Base-by-base conservation (phyloP, 139 green algal genomes). In the Microglena sp. region DNA sequence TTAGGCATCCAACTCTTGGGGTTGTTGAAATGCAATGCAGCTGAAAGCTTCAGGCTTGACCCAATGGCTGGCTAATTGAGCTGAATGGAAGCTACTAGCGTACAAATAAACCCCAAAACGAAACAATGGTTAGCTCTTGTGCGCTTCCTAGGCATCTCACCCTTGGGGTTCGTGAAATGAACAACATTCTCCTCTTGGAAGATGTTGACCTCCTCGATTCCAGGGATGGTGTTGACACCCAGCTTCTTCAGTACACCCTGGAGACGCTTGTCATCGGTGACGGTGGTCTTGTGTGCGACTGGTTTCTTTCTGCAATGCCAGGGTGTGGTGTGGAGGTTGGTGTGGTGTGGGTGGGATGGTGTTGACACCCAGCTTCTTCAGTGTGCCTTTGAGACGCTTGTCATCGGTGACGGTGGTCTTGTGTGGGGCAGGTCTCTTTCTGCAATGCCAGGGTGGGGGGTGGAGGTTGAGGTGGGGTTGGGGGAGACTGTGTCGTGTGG, bases 251-350 rank as follows among this genome's bases (percentile, higher is more conserved):
- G 83, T 1, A 89, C 96, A 82, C 78, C 91, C 72, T 99, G 92
- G 43, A 99, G 78, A 50, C 87, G 78, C 84, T 98, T 99, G 80
- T 99, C 94, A 73, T 98, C 93, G 33, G 89, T 96, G 34, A 82
- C 81, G 3, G 84, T 90, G 5, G 91, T 91, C 80, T 98, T 98
- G 86, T 98, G 94, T 55, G 95, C 86, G 2, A 88, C 89, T 81
- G 99, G 98, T 78, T 98, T 96, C 90, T 99, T 99, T 54, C 94
- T 98, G 74, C 56, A 44, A n/a, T n/a, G n/a, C n/a, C n/a, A n/a
- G n/a, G n/a, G n/a, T n/a, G n/a, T n/a, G n/a, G n/a, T n/a, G n/a
- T n/a, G n/a, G n/a, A n/a, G n/a, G n/a, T n/a, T n/a, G n/a, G n/a
- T n/a, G n/a, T n/a, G n/a, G n/a, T n/a, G n/a, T n/a, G n/a, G n/a